These are phyloP conservation scores for Scheffersomyces illinoinensis DNA, from an alignment of 1,139 yeast species.

Conservation along the genomic window DNA sequence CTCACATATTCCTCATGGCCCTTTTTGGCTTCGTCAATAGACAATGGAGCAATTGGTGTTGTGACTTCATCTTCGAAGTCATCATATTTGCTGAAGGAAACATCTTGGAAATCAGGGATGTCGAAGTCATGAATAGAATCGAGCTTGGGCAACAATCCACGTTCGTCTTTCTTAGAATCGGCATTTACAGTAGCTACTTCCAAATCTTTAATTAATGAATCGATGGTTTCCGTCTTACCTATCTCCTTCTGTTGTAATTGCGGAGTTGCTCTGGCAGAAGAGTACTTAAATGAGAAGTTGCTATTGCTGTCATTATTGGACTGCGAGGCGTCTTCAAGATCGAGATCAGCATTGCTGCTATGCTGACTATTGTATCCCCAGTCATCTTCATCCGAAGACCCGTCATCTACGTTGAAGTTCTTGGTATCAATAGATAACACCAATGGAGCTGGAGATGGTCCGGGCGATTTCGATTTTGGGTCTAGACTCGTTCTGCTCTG, in stretches of 20 bases:
- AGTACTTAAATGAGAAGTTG: not conserved
- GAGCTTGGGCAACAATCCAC: conserved; percentile 19
- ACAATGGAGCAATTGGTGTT: conserved; percentile 34
- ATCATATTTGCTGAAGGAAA: conserved; percentile 12
- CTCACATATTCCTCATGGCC: conserved; percentile 32
- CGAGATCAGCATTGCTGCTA: conserved; percentile 18
- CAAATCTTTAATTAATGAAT: conserved; percentile 39
- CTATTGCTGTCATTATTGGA: not conserved
- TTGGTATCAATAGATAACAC: conserved; percentile 27
- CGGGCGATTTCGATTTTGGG: not conserved
- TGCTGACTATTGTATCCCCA: conserved; percentile 31
- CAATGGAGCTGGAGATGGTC: conserved; percentile 14
- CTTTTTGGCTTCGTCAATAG: conserved; percentile 20
- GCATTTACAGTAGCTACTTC: conserved; percentile 23
- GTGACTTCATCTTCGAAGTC: conserved; percentile 16
- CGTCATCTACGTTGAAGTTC: conserved; percentile 10
- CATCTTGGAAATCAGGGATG: conserved; percentile 30
- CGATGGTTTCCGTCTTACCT: conserved; percentile 29
- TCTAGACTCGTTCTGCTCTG: not conserved
- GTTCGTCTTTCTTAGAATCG: conserved; percentile 3
- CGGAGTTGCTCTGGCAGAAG: not conserved
- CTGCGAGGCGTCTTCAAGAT: not conserved
- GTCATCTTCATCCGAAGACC: conserved; percentile 18
- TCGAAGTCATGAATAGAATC: conserved; percentile 24
- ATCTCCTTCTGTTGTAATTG: conserved; percentile 1